phyloP scores from a whole-genome alignment of 257 asterid species.

The Ehretia macrophylla region DNA sequence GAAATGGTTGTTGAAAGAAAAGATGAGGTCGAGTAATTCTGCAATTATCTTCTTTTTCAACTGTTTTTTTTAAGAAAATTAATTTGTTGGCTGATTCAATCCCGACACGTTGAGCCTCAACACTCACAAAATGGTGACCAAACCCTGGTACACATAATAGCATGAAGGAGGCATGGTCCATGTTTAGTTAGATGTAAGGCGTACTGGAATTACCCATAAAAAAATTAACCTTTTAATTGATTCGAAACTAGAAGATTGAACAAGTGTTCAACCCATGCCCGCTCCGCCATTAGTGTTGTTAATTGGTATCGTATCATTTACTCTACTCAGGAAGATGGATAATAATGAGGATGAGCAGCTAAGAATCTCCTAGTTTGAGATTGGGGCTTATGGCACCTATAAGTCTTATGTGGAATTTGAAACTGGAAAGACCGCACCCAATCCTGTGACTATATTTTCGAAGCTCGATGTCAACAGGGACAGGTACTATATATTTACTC shows the following conservation, averaged over 20 bases:
- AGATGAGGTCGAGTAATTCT: slow-evolving; percentile 16
- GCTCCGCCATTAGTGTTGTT: no score
- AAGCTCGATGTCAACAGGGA: slow-evolving; percentile 29
- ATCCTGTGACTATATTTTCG: slow-evolving; percentile 13
- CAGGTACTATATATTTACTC: slow-evolving; percentile 14
- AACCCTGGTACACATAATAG: no score
- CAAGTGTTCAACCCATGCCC: no score
- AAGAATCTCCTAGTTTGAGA: slow-evolving; percentile 20
- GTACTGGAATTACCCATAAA: no score
- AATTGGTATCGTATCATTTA: background rate
- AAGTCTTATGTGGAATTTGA: slow-evolving; percentile 22
- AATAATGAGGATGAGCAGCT: slow-evolving; percentile 23
- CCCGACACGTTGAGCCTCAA: no score
- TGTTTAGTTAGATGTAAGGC: no score
- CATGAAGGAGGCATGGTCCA: no score
- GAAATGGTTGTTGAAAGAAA: slow-evolving; percentile 28
- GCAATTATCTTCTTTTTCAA: background rate
- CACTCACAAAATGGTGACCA: no score
- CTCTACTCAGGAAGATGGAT: slow-evolving; percentile 21
- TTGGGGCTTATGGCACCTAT: slow-evolving; percentile 25
- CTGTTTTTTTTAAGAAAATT: no score
- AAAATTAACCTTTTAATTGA: no score
- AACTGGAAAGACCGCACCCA: slow-evolving; percentile 8
- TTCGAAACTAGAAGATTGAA: no score
- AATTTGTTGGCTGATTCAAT: no score